Percentiles rank a stretch among this genome's conserved stretches.
These are phyloP conservation scores for Senecio squalidus DNA, from an alignment of 140 eudicot species.

Conservation along the genomic window DNA sequence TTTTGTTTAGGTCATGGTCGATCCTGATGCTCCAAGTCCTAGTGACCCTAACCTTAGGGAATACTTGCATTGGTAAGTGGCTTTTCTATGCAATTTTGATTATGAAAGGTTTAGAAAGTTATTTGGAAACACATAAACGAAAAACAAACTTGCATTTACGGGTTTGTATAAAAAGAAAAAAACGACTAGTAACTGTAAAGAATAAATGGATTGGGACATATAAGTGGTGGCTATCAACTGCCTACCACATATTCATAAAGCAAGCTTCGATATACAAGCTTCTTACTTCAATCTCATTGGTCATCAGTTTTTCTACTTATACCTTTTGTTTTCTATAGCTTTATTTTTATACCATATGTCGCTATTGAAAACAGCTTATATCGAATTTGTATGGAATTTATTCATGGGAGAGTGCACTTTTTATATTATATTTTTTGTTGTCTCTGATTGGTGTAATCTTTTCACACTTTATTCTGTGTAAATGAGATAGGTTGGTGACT, in stretches of 20 bases:
- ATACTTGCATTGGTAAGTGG: slow-evolving; percentile 74
- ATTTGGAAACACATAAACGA: too few species aligned
- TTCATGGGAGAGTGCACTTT: neutral
- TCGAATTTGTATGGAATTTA: neutral
- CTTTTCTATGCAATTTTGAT: too few species aligned
- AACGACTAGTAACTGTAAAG: neutral
- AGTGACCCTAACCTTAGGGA: slow-evolving; percentile 82
- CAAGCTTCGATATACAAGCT: slow-evolving; percentile 17
- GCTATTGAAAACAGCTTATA: neutral
- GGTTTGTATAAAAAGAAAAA: too few species aligned
- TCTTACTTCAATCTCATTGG: slow-evolving; percentile 6
- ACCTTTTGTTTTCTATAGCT: slow-evolving; percentile 8
- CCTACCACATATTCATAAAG: slow-evolving; percentile 11
- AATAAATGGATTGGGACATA: neutral
- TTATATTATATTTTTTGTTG: slow-evolving; percentile 1
- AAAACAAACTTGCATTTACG: too few species aligned
- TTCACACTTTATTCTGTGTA: slow-evolving; percentile 21
- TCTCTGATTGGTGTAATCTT: neutral
- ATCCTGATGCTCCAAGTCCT: slow-evolving; percentile 97
- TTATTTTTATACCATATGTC: neutral
- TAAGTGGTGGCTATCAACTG: neutral
- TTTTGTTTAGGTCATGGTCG: slow-evolving; percentile 68
- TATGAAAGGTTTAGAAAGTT: neutral
- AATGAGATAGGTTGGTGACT: slow-evolving; percentile 61
- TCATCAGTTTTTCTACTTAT: neutral